phyloP scores from a whole-genome alignment of 2,329 filamentous ascomycete genomes.

The Verticillium tricorpus region DNA sequence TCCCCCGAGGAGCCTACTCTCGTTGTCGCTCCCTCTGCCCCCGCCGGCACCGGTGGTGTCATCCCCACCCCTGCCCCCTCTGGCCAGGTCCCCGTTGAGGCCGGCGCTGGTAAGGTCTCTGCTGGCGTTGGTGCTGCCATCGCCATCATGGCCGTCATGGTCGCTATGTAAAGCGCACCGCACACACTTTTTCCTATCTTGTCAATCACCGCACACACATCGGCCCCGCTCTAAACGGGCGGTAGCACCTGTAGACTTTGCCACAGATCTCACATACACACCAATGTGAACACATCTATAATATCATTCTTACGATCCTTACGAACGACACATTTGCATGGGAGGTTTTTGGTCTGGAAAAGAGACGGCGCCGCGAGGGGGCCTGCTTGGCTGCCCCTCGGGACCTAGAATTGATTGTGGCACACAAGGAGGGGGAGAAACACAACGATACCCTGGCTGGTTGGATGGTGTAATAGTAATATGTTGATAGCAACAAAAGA shows the following conservation, averaged over 20 bases:
- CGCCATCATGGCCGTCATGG: slow-evolving; percentile 37
- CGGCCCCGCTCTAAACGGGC: slow-evolving; percentile 5
- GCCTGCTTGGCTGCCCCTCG: slow-evolving; percentile 1
- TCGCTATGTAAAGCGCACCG: slow-evolving; percentile 18
- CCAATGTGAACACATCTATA: slow-evolving; percentile 18
- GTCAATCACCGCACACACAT: slow-evolving; percentile 2
- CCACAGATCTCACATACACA: slow-evolving; percentile 12
- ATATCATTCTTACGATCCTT: slow-evolving; percentile 57
- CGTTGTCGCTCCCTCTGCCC: slow-evolving; percentile 17
- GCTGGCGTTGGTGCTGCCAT: slow-evolving; percentile 42
- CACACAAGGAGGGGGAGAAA: slow-evolving; percentile 3
- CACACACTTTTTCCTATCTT: slow-evolving; percentile 3
- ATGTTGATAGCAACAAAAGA: not conserved
- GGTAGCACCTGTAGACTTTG: not conserved
- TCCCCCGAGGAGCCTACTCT: slow-evolving; percentile 16
- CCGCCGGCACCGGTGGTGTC: slow-evolving; percentile 27
- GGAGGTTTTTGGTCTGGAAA: slow-evolving; percentile 15
- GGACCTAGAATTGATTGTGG: slow-evolving; percentile 6
- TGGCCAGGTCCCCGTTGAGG: slow-evolving; percentile 27
- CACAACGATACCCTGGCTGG: slow-evolving; percentile 11
- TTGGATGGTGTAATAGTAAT: slow-evolving; percentile 12
- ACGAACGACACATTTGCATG: slow-evolving; percentile 30
- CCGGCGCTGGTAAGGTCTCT: slow-evolving; percentile 33
- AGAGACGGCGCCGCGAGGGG: not conserved
- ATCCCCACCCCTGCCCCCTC: slow-evolving; percentile 22